phyloP scores from a whole-genome alignment of 202 grass and related monocot species.

The Schoenoplectus triqueter region DNA sequence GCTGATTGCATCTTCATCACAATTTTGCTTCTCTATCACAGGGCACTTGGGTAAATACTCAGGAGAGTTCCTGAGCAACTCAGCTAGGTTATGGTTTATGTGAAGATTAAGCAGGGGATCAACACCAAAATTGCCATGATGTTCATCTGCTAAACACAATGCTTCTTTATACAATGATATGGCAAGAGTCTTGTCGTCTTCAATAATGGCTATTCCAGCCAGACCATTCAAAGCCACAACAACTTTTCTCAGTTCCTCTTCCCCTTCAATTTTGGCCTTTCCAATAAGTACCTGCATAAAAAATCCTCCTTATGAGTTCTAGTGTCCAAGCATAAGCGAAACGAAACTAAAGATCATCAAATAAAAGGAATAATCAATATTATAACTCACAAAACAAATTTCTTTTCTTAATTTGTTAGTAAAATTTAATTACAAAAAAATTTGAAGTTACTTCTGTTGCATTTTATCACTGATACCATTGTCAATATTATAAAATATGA shows the following conservation, averaged over 20 bases:
- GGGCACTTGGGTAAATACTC: slow-evolving; percentile 75
- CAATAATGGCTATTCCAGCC: slow-evolving; percentile 86
- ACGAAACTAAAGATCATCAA: background rate
- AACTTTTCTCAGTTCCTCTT: slow-evolving; percentile 94
- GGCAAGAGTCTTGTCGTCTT: slow-evolving; percentile 71
- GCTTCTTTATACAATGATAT: slow-evolving; percentile 93
- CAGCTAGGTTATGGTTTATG: slow-evolving; percentile 89
- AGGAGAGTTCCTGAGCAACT: slow-evolving; percentile 65
- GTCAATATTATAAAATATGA: background rate
- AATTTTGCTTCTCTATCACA: slow-evolving; percentile 47
- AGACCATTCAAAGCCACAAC: slow-evolving; percentile 90
- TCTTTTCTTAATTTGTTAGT: background rate
- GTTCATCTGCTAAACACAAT: slow-evolving; percentile 69
- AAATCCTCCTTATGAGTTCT: slow-evolving; percentile 9
- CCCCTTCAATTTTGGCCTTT: slow-evolving; percentile 92
- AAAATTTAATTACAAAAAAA: slow-evolving; percentile 8
- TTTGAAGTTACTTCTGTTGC: slow-evolving; percentile 1
- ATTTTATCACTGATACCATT: background rate
- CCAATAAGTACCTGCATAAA: slow-evolving; percentile 91
- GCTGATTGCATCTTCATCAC: slow-evolving; percentile 36
- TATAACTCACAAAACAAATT: background rate
- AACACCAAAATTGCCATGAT: slow-evolving; percentile 71
- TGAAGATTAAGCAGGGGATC: slow-evolving; percentile 95
- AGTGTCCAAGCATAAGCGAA: slow-evolving; percentile 18
- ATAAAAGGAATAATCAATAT: background rate